These are phyloP conservation scores for Magnolia changhungtana DNA, from an alignment of 164 flowering plant genomes.

Conservation along the genomic window DNA sequence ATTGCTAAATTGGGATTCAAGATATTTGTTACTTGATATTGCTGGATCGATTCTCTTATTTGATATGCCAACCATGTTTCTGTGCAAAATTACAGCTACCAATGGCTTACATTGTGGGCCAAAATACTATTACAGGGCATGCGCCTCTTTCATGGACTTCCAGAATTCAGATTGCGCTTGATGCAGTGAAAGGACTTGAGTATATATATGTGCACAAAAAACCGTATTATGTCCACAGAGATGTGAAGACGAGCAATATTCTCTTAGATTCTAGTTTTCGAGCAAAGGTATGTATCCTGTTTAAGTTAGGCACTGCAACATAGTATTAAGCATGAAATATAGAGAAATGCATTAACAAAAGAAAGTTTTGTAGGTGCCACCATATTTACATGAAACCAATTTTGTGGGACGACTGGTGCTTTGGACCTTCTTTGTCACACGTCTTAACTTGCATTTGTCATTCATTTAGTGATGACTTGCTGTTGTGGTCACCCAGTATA, in stretches of 20 bases:
- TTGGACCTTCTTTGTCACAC: too few relatives aligned
- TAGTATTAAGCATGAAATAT: not conserved
- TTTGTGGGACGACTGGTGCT: too few relatives aligned
- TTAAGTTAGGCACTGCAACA: not conserved
- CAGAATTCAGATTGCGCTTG: conserved; percentile 40
- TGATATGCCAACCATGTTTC: not conserved
- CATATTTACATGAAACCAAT: too few relatives aligned
- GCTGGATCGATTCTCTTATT: not conserved
- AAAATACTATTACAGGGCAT: conserved; percentile 18
- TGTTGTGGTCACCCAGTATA: too few relatives aligned
- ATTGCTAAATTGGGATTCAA: not conserved
- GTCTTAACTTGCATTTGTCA: too few relatives aligned
- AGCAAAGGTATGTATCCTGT: conserved; percentile 30
- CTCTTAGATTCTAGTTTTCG: conserved; percentile 28
- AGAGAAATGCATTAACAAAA: not conserved
- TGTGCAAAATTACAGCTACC: not conserved
- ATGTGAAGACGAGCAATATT: conserved; percentile 37
- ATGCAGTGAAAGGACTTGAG: conserved; percentile 40
- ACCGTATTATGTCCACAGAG: conserved; percentile 34
- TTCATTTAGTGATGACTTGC: too few relatives aligned
- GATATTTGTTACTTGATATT: not conserved
- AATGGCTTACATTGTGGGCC: not conserved
- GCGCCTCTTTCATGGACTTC: conserved; percentile 31
- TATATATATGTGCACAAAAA: conserved; percentile 32
- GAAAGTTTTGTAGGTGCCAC: not conserved